These are phyloP conservation scores for Gloeostereum incarnatum DNA, from an alignment of 768 basidiomycete species.

Conservation along the genomic window DNA sequence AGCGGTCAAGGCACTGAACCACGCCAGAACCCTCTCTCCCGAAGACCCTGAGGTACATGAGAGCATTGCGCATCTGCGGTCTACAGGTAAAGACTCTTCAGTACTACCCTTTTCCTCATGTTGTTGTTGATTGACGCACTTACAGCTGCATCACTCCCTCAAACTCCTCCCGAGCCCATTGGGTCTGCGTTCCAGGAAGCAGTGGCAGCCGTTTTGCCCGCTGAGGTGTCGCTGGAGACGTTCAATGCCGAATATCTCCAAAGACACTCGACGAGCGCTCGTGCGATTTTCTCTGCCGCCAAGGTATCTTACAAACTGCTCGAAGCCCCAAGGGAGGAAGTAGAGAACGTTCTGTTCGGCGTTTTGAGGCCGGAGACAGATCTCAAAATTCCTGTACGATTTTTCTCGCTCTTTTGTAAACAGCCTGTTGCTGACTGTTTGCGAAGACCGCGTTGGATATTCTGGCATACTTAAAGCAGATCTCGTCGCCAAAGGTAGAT, in stretches of 20 bases:
- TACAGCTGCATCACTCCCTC: constrained; percentile 34
- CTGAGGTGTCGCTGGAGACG: constrained; percentile 45
- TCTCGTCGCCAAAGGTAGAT: too few relatives aligned
- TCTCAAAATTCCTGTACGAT: too few relatives aligned
- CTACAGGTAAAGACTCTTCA: constrained; percentile 29
- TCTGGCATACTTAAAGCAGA: too few relatives aligned
- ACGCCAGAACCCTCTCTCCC: constrained; percentile 41
- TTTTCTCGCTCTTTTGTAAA: too few relatives aligned
- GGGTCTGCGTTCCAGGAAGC: constrained; percentile 39
- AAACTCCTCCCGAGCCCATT: constrained; percentile 34
- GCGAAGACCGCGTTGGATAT: too few relatives aligned
- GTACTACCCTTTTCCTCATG: neutral
- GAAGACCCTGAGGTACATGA: constrained; percentile 63
- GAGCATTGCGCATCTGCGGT: constrained; percentile 57
- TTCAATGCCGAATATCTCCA: constrained; percentile 77
- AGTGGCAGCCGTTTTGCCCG: constrained; percentile 44
- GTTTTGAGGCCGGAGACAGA: too few relatives aligned
- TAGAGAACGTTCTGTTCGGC: constrained; percentile 54
- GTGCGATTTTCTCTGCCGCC: constrained; percentile 56
- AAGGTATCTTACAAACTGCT: constrained; percentile 41
- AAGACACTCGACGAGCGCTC: constrained; percentile 36
- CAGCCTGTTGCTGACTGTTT: too few relatives aligned
- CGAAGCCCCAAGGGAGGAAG: constrained; percentile 40
- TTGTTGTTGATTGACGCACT: neutral
- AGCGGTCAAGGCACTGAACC: constrained; percentile 58